Conservation (phyloP, 371 early-diverging fungal genomes). For the Zopfochytrium polystomum region DNA sequence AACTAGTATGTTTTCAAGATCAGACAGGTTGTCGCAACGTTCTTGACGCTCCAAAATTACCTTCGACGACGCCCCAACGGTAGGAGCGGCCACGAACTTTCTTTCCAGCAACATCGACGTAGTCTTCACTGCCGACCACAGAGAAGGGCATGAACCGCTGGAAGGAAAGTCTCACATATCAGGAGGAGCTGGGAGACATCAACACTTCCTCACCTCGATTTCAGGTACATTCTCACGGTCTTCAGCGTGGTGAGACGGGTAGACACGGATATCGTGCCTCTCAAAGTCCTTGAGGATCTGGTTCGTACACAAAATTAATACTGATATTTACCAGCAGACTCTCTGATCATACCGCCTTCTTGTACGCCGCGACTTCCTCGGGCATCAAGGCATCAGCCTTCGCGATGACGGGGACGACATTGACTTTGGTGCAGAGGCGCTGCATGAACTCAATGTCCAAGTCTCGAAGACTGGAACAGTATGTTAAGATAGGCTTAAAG, state of each 20-base stretch:
- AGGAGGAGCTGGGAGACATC: slow-evolving; percentile 66
- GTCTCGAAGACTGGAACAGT: slow-evolving; percentile 59
- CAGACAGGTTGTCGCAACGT: slow-evolving; percentile 46
- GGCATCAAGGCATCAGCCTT: slow-evolving; percentile 62
- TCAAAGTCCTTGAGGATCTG: slow-evolving; percentile 38
- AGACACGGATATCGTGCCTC: slow-evolving; percentile 45
- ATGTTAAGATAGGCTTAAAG: neutral
- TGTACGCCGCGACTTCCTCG: slow-evolving; percentile 54
- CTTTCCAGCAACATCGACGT: slow-evolving; percentile 55
- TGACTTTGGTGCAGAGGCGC: slow-evolving; percentile 49
- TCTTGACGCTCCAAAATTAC: too few relatives aligned
- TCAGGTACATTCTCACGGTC: slow-evolving; percentile 53
- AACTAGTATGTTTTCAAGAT: too few relatives aligned
- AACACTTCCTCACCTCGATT: slow-evolving; percentile 65
- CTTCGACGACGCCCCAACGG: slow-evolving; percentile 54
- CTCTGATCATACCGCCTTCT: slow-evolving; percentile 37
- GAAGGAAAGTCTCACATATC: slow-evolving; percentile 42
- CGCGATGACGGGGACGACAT: slow-evolving; percentile 65
- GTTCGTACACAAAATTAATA: slow-evolving; percentile 35
- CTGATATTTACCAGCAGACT: slow-evolving; percentile 23
- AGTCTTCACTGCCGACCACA: slow-evolving; percentile 52
- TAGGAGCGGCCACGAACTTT: slow-evolving; percentile 54
- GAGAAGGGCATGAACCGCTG: slow-evolving; percentile 51
- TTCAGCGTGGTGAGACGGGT: slow-evolving; percentile 54
- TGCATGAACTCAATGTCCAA: slow-evolving; percentile 51